Evolutionary conservation across 192 early-diverging fungal genomes (phyloP), one percentile per base, ranked within the genome.

Genomic region (Globomyces pollinis-pini): DNA sequence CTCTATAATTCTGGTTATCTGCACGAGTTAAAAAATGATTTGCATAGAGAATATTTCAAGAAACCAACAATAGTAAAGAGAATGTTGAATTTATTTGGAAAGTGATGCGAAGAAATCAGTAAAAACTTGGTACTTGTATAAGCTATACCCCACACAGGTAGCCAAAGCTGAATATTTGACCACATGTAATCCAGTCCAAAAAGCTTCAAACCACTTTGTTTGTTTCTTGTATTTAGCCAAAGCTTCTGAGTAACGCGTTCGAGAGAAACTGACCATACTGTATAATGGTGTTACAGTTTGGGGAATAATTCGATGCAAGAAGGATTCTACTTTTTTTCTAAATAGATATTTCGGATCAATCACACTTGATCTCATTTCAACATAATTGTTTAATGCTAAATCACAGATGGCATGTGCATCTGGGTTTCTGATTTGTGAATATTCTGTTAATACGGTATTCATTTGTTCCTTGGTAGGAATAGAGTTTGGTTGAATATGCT

Each of bases 191-290:
- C 7, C 35, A 36, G 35, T 13, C 35, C 35, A 36, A 36, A 36
- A 36, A 36, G 5, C 5, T 47, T 51, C 50, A 20, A 57, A 70
- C 73, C 65, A 71, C 23, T 8, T 20, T 11, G 60, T 72, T 50
- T 75, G 75, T 16, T 50, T 28, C 15, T 64, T 13, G 42, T 52
- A 73, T 8, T 67, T 38, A 1, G 41, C 2, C 45, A 78, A 34
- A 1, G 70, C 76, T 35, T 89, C 77, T 1, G 87, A 78, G 71
- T 98, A 98, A 8, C 87, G 92, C 3, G 89, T 84, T 12, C 84
- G 84, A 12, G 89, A 84, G 64, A 98, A 98, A 49, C 85, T 87
- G 45, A 98, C 89, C 93, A 98, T 96, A 16, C 91, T 91, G 60
- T 98, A 98, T 4, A 98, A 76, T 38, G 95, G 95, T 53, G 91